Evolutionary conservation across 2,329 filamentous ascomycete genomes (phyloP).

Genomic region (Metarhizium sp.): DNA sequence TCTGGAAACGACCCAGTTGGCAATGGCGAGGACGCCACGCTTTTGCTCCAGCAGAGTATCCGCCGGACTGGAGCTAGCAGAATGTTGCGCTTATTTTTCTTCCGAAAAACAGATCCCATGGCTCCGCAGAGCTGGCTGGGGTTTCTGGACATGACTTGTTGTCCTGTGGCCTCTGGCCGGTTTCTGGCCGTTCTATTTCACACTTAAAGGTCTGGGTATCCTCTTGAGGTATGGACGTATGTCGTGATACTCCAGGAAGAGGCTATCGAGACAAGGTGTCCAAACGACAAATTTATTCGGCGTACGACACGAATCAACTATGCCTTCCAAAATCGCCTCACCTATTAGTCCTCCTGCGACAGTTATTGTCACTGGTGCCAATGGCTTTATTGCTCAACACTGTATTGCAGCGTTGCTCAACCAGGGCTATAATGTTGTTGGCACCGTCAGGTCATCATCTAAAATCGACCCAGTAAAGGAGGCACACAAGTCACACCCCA

Average conservation of each 20-base stretch:
- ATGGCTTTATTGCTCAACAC: slow-evolving; percentile 32
- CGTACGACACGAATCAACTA: slow-evolving; percentile 1
- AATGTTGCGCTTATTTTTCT: neutral
- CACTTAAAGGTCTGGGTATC: neutral
- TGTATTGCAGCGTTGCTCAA: slow-evolving; percentile 25
- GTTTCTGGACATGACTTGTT: neutral
- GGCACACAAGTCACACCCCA: slow-evolving; percentile 19
- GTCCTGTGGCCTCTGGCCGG: neutral
- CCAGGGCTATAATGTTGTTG: slow-evolving; percentile 27
- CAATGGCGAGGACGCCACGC: neutral
- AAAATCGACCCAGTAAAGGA: slow-evolving; percentile 17
- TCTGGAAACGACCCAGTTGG: neutral
- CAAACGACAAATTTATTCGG: neutral
- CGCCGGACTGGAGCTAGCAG: neutral
- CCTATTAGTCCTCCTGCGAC: slow-evolving; percentile 16
- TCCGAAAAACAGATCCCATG: neutral
- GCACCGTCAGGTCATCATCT: slow-evolving; percentile 24
- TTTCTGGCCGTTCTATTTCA: neutral
- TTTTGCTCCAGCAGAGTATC: neutral
- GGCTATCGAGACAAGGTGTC: too few species aligned
- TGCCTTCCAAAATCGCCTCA: slow-evolving; percentile 15
- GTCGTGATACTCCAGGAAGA: too few species aligned
- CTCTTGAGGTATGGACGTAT: neutral
- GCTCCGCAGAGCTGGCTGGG: neutral
- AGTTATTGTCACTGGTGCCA: slow-evolving; percentile 31